Percentiles rank a stretch among this genome's conserved stretches.
These are phyloP conservation scores for Mortierella sp. DNA, from an alignment of 371 early-diverging fungal species.

Conservation along the genomic window DNA sequence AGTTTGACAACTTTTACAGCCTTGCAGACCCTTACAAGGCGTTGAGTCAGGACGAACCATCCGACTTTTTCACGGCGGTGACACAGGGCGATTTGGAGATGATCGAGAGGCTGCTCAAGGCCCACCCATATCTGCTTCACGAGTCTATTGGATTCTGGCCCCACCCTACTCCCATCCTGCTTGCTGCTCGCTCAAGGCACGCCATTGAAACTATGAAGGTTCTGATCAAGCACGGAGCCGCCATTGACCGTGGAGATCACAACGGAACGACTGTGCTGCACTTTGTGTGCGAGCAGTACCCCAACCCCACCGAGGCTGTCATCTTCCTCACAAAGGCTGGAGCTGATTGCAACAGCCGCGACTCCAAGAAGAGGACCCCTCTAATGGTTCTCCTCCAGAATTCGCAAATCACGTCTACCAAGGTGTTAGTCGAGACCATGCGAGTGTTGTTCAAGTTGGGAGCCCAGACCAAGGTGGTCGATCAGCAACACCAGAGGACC, in stretches of 20 bases:
- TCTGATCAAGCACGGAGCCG: slow-evolving; percentile 37
- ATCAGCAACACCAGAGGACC: slow-evolving; percentile 38
- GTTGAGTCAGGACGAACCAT: slow-evolving; percentile 34
- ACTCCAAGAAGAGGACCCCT: slow-evolving; percentile 55
- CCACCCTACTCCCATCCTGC: slow-evolving; percentile 42
- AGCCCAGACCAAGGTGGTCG: slow-evolving; percentile 32
- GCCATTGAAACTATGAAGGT: slow-evolving; percentile 52
- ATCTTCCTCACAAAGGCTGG: slow-evolving; percentile 42
- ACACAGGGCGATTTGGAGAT: slow-evolving; percentile 39
- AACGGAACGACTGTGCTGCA: slow-evolving; percentile 50
- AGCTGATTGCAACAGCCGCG: slow-evolving; percentile 51
- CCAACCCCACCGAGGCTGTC: slow-evolving; percentile 44
- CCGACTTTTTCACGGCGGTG: slow-evolving; percentile 53
- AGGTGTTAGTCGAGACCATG: slow-evolving; percentile 44
- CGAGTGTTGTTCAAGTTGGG: slow-evolving; percentile 46
- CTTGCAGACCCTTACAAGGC: slow-evolving; percentile 56
- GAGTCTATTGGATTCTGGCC: slow-evolving; percentile 52
- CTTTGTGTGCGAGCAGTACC: slow-evolving; percentile 50
- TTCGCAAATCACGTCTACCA: slow-evolving; percentile 33
- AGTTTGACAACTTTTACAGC: slow-evolving; percentile 55
- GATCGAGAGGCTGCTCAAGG: slow-evolving; percentile 38
- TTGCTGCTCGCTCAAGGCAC: slow-evolving; percentile 46
- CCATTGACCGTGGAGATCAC: slow-evolving; percentile 42
- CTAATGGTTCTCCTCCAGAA: slow-evolving; percentile 50
- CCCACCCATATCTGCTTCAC: slow-evolving; percentile 35